These are phyloP conservation scores for Phytophthora capsici DNA, from an alignment of 352 stramenopile species.

Conservation along the genomic window DNA sequence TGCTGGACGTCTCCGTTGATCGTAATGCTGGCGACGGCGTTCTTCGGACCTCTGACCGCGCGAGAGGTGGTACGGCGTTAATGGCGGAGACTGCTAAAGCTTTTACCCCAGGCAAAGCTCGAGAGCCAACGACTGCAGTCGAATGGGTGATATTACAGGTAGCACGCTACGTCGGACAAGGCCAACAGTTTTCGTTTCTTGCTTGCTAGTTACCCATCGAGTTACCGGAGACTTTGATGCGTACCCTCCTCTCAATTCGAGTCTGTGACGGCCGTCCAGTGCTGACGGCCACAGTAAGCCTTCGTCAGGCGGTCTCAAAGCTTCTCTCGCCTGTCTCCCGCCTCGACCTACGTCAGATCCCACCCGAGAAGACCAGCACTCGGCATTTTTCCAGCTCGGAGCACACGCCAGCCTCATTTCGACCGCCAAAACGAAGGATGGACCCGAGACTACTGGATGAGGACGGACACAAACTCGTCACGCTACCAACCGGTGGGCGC, in stretches of 20 bases:
- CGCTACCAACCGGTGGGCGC: conserved; percentile 32
- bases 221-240: not conserved
- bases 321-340: conserved; percentile 42
- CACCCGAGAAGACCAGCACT: conserved; percentile 32
- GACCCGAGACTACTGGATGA: conserved; percentile 28
- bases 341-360: conserved; percentile 31
- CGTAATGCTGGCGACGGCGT: conserved; percentile 32
- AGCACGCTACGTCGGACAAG: conserved; percentile 13
- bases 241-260: not conserved
- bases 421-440: conserved; percentile 23
- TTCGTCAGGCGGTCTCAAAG: conserved; percentile 20
- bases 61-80: conserved; percentile 36
- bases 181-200: not conserved
- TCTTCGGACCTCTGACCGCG: conserved; percentile 36
- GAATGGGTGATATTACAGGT: not conserved
- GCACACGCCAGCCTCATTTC: conserved; percentile 3
- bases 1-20: conserved; percentile 19
- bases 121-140: not conserved
- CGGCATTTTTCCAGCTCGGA: conserved; percentile 32
- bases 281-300: conserved; percentile 7
- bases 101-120: conserved; percentile 32
- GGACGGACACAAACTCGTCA: conserved; percentile 41
- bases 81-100: not conserved
- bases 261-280: not conserved
- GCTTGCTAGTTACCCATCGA: not conserved